Evolutionary conservation across 2,329 filamentous ascomycete genomes (phyloP), one percentile per base, ranked within the genome.

Genomic region (Zymoseptoria brevis): DNA sequence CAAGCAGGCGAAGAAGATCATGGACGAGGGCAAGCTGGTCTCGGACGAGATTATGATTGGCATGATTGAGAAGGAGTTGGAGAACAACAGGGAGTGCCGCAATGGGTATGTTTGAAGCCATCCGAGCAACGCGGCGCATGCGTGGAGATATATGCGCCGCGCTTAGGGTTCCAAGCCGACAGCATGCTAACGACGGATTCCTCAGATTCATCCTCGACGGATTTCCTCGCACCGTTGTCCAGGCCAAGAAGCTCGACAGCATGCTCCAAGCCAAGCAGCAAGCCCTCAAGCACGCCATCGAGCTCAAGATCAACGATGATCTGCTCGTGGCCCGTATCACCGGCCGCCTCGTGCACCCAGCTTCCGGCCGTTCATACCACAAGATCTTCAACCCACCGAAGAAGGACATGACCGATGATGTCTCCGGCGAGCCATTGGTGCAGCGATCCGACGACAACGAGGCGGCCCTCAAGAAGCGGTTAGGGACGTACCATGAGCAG

Each of bases 41-140:
- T 96, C 91, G 76, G 94, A 99, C 77, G 93, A 97, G 75, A 99
- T 99, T 74, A 93, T 99, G 84, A 89, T 99, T 76, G 91, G 93
- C 78, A 99, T 99, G 94, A 99, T 99, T 81, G 93, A 94, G 85
- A 89, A 87, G 75, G 93, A 99, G 83, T 84, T 99, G 55, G 89
- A 95, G 72, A 88, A 83, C 79, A 99, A 99, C 81, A 79, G 84
- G 72, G 93, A 99, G 80, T 99, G 94, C 85, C 89, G 89, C 81
- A 93, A 93, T 78, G 94, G 94, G 93, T 96, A 82, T 69, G 84
- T 79, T 56, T 54, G 16, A 54, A 45, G 4, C 5, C 24, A 56
- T 48, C 7, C 19, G 49, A 41, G 11, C 19, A 24, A 22, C 35
- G 35, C 35, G 35, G 11, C 35, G 35, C 53, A 55, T 4, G 26